These are phyloP conservation scores for Yamadazyma diddensiae DNA, from an alignment of 1,139 yeast species.

Conservation along the genomic window DNA sequence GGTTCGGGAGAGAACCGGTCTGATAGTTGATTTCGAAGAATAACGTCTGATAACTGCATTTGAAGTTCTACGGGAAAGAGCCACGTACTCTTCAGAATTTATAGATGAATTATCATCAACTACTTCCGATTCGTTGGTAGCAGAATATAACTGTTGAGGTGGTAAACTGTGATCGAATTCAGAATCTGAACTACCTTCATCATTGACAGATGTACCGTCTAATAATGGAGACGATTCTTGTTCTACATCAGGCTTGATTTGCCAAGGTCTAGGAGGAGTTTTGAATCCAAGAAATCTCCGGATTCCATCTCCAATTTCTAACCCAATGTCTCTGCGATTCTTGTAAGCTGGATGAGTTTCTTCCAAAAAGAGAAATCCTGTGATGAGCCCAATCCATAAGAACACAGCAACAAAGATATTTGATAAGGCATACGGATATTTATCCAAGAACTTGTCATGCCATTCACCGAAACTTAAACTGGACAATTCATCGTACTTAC, in stretches of 20 bases:
- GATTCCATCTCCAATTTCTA: slow-evolving; percentile 51
- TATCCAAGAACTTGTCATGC: slow-evolving; percentile 12
- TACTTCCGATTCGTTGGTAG: slow-evolving; percentile 6
- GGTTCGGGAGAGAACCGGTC: slow-evolving; percentile 13
- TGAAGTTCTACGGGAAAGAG: slow-evolving; percentile 36
- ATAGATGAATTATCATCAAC: slow-evolving; percentile 13
- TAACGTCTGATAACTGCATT: slow-evolving; percentile 39
- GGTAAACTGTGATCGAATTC: slow-evolving; percentile 5
- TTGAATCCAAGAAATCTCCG: slow-evolving; percentile 29
- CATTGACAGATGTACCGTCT: slow-evolving; percentile 2
- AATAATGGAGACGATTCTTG: background rate
- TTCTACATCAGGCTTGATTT: slow-evolving; percentile 2
- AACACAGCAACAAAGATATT: slow-evolving; percentile 51
- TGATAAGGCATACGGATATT: slow-evolving; percentile 58
- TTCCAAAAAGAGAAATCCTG: slow-evolving; percentile 54
- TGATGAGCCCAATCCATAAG: slow-evolving; percentile 34
- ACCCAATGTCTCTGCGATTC: slow-evolving; percentile 46
- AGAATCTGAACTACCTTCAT: slow-evolving; percentile 7
- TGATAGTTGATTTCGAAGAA: slow-evolving; percentile 24
- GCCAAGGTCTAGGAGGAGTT: slow-evolving; percentile 14
- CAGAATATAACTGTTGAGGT: slow-evolving; percentile 14
- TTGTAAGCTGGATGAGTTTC: slow-evolving; percentile 53
- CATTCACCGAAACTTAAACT: slow-evolving; percentile 1
- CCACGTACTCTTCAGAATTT: slow-evolving; percentile 20
- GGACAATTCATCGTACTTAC: slow-evolving; percentile 2